A percentile compares a stretch with the other conserved stretches of the same genome.
Conservation (phyloP, 768 basidiomycete species). For the Tricholoma bakamatsutake region DNA sequence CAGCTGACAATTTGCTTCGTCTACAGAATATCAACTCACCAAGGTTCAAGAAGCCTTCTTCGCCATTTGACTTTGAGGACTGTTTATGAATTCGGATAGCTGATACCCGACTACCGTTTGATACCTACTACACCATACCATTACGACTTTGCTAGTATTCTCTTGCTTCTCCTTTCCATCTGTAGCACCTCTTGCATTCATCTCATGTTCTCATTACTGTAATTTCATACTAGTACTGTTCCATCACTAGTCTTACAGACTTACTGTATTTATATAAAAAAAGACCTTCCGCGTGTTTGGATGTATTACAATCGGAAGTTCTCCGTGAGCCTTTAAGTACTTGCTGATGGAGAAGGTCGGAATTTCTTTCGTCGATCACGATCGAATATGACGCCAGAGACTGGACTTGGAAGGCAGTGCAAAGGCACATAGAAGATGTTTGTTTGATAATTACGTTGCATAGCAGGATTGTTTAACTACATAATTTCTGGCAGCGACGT, state of each 20-base stretch:
- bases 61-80: slow-evolving; percentile 24
- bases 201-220: neutral
- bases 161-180: neutral
- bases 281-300: neutral
- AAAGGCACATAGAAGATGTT: neutral
- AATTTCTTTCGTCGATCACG: neutral
- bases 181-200: neutral
- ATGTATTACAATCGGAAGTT: slow-evolving; percentile 4
- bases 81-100: neutral
- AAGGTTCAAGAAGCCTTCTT: slow-evolving; percentile 42
- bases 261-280: slow-evolving; percentile 7
- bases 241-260: neutral
- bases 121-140: slow-evolving; percentile 10
- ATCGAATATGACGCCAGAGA: neutral
- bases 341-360: slow-evolving; percentile 1
- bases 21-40: slow-evolving; percentile 37
- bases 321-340: neutral
- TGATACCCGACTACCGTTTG: slow-evolving; percentile 11
- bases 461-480: neutral
- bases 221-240: neutral
- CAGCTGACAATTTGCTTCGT: slow-evolving; percentile 4
- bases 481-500: neutral
- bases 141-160: neutral
- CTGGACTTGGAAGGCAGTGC: neutral
- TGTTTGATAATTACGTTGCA: neutral